Conservation (phyloP, 345 rosid species). For the Punica granatum region DNA sequence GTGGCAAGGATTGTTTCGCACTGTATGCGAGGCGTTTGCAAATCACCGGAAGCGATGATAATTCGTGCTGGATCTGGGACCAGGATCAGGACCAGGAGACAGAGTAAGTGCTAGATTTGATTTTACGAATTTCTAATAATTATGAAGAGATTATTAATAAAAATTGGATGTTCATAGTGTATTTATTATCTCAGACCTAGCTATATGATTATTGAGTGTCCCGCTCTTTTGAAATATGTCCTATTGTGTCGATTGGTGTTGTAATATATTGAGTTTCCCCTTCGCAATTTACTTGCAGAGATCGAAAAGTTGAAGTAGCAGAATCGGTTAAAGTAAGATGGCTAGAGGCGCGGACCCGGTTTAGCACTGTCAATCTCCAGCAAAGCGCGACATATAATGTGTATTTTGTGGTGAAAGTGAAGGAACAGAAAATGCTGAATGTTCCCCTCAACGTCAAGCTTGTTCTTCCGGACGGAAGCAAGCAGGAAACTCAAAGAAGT, state of each 20-base stretch:
- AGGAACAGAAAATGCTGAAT: background rate
- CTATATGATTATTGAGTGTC: too few relatives aligned
- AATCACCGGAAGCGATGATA: conserved; percentile 1
- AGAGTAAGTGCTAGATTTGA: background rate
- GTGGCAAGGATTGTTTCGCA: background rate
- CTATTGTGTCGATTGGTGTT: too few relatives aligned
- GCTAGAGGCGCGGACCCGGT: background rate
- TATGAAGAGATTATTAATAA: background rate
- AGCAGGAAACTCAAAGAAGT: background rate
- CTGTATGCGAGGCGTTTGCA: background rate
- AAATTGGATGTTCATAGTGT: background rate
- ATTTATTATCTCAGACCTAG: too few relatives aligned
- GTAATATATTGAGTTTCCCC: too few relatives aligned
- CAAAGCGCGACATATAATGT: accelerated
- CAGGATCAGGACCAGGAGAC: too few relatives aligned
- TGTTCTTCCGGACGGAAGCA: background rate
- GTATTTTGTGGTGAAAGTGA: background rate
- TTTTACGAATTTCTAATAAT: background rate
- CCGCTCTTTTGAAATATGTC: too few relatives aligned
- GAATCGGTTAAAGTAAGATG: background rate
- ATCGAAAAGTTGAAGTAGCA: background rate
- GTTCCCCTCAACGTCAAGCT: background rate
- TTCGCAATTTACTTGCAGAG: too few relatives aligned
- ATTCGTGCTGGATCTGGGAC: background rate
- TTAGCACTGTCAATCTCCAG: conserved; percentile 1